These are phyloP conservation scores for Thalia dealbata DNA, from an alignment of 176 grass and related monocot genomes.

Conservation along the genomic window DNA sequence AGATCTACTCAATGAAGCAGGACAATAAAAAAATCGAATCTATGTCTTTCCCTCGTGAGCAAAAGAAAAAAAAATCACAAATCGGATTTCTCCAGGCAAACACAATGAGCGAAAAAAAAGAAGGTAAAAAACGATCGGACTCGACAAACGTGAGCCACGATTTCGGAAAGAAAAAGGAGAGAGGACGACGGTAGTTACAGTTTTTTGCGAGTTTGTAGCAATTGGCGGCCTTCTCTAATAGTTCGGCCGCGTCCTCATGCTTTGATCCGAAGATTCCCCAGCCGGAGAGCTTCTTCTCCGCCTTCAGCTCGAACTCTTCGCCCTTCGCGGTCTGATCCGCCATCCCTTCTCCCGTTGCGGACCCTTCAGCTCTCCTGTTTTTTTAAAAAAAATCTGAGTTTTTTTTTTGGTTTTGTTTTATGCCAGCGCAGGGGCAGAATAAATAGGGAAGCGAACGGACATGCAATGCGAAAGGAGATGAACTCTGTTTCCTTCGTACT, in stretches of 20 bases:
- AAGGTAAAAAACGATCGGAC: background rate
- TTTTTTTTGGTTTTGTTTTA: too few relatives aligned
- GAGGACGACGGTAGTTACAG: constrained; percentile 29
- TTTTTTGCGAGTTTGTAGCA: constrained; percentile 86
- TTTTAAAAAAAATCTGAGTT: too few relatives aligned
- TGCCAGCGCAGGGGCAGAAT: too few relatives aligned
- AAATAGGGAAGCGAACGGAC: too few relatives aligned
- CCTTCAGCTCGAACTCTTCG: constrained; percentile 75
- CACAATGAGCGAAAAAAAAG: background rate
- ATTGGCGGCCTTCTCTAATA: constrained; percentile 90
- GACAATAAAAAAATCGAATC: too few relatives aligned
- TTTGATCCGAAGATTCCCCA: constrained; percentile 84
- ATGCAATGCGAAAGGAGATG: too few relatives aligned
- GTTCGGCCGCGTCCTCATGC: constrained; percentile 78
- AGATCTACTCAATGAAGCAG: too few relatives aligned
- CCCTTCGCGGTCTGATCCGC: constrained; percentile 57
- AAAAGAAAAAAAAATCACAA: too few relatives aligned
- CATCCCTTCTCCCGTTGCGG: constrained; percentile 20
- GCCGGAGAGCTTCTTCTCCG: constrained; percentile 78
- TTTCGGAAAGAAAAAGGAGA: background rate
- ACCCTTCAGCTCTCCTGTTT: background rate
- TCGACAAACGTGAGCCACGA: too few relatives aligned
- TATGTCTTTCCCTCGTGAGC: too few relatives aligned
- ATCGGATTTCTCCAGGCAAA: too few relatives aligned
- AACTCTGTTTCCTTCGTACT: too few relatives aligned